Evolutionary conservation across 176 grass and related monocot genomes (phyloP).

Genomic region (Triticum timopheevii): DNA sequence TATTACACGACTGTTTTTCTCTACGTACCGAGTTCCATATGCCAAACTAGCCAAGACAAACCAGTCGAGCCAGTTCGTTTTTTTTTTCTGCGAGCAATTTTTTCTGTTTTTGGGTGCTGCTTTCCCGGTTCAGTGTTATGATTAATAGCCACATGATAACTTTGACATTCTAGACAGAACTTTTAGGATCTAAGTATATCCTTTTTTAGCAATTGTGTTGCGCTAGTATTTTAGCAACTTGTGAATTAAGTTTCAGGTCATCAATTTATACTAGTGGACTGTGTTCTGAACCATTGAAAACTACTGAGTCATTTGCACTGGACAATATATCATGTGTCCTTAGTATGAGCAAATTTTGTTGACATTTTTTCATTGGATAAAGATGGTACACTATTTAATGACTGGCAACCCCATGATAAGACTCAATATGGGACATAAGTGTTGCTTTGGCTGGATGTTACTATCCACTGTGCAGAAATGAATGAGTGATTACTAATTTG

Average conservation of each 20-base stretch:
- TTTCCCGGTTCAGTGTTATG: neutral
- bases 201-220: neutral
- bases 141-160: neutral
- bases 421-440: neutral
- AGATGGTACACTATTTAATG: neutral
- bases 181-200: neutral
- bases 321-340: neutral
- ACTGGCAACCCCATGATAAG: neutral
- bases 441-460: neutral
- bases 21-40: neutral
- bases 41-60: neutral
- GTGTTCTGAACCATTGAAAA: neutral
- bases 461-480: neutral
- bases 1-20: neutral
- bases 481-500: slow-evolving; percentile 4
- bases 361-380: neutral
- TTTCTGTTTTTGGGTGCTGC: neutral
- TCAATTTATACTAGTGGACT: slow-evolving; percentile 12
- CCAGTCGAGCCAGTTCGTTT: neutral
- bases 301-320: neutral
- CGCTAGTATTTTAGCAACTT: neutral
- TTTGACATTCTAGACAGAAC: neutral
- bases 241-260: slow-evolving; percentile 5
- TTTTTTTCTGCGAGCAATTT: neutral
- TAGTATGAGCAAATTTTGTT: neutral